These are phyloP conservation scores for Oidiodendron maius DNA, from an alignment of 495 filamentous ascomycete genomes.

Conservation along the genomic window DNA sequence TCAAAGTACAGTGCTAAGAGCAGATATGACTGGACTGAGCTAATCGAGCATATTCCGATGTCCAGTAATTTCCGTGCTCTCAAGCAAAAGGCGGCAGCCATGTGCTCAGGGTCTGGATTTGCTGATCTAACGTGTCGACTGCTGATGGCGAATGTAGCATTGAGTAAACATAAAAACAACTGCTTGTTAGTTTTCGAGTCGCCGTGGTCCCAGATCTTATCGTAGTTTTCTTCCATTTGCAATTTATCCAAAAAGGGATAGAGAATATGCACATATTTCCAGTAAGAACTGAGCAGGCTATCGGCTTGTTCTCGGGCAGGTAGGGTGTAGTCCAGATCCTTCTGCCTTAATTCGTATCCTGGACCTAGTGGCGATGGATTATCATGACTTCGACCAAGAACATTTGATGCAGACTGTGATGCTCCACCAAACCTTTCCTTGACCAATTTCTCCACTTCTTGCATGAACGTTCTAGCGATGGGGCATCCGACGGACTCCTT, in stretches of 20 bases:
- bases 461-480: background rate
- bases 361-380: background rate
- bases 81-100: slow-evolving; percentile 32
- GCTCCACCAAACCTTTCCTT: background rate
- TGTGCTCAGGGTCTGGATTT: slow-evolving; percentile 27
- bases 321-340: slow-evolving; percentile 26
- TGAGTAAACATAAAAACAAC: slow-evolving; percentile 37
- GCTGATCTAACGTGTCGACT: slow-evolving; percentile 34
- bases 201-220: slow-evolving; percentile 31
- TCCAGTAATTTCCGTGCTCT: slow-evolving; percentile 34
- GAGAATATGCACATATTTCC: slow-evolving; percentile 34
- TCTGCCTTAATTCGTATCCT: slow-evolving; percentile 1
- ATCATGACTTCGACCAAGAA: background rate
- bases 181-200: slow-evolving; percentile 28
- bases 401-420: background rate
- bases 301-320: slow-evolving; percentile 36
- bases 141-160: slow-evolving; percentile 34
- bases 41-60: slow-evolving; percentile 33
- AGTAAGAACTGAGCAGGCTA: slow-evolving; percentile 33
- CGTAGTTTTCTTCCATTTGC: slow-evolving; percentile 29
- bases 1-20: slow-evolving; percentile 39
- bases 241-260: slow-evolving; percentile 34
- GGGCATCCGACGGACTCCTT: background rate
- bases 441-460: slow-evolving; percentile 1
- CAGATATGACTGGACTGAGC: slow-evolving; percentile 32